Evolutionary conservation across 345 rosid genomes (phyloP).

Genomic region (Eucalyptus urophylla): DNA sequence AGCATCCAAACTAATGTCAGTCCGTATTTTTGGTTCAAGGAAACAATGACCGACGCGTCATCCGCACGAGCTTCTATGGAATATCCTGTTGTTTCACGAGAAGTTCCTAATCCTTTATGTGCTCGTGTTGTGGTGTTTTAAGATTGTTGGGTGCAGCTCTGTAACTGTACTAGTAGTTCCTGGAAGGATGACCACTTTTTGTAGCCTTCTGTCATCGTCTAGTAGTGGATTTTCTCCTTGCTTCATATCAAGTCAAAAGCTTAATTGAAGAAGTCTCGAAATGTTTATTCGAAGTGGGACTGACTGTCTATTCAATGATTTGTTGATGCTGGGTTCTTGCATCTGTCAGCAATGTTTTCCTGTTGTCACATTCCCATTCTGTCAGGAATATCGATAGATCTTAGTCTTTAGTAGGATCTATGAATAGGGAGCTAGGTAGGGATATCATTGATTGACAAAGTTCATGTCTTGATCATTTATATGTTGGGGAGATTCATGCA

Average conservation of each 20-base stretch:
- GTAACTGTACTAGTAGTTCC: neutral
- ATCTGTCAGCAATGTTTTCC: neutral
- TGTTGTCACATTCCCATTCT: neutral
- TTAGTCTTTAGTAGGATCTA: neutral
- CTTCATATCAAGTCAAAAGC: neutral
- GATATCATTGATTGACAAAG: neutral
- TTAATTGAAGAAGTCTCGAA: neutral
- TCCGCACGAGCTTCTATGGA: neutral
- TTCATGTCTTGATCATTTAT: neutral
- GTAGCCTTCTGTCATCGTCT: neutral
- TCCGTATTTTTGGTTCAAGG: neutral
- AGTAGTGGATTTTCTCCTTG: neutral
- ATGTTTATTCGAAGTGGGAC: neutral
- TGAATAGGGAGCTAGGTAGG: neutral
- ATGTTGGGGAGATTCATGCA: neutral
- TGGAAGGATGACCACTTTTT: neutral
- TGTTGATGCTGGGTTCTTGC: neutral
- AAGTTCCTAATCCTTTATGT: neutral
- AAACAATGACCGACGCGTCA: neutral
- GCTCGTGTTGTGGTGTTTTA: neutral
- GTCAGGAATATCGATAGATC: neutral
- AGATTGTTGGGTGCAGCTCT: neutral
- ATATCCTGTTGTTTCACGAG: neutral
- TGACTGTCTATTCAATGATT: neutral
- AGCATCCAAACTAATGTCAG: neutral